phyloP scores from a whole-genome alignment of 371 early-diverging fungal genomes.

The Encephalitozoon cuniculi region DNA sequence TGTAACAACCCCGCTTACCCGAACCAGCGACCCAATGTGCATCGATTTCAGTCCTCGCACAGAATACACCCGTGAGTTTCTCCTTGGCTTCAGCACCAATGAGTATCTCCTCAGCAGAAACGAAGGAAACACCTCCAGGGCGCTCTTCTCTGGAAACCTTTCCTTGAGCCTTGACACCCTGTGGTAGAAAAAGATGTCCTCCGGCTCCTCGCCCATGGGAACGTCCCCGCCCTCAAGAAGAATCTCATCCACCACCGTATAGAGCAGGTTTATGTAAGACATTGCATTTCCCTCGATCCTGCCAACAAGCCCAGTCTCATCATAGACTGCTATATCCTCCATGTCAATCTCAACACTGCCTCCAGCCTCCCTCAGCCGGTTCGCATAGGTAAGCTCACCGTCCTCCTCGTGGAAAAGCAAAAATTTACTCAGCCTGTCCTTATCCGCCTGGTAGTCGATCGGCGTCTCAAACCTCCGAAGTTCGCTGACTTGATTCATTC shows the following conservation, averaged over 20 bases:
- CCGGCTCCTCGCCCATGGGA: constrained; percentile 30
- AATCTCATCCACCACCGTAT: constrained; percentile 57
- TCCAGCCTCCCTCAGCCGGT: neutral
- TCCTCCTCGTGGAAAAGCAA: constrained; percentile 56
- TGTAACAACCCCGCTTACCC: constrained; percentile 84
- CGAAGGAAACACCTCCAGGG: constrained; percentile 50
- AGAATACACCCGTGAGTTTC: constrained; percentile 6
- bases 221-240: constrained; percentile 47
- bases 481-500: constrained; percentile 47
- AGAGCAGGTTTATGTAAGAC: constrained; percentile 55
- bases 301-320: constrained; percentile 48
- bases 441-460: constrained; percentile 45
- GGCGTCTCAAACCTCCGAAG: constrained; percentile 37
- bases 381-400: constrained; percentile 54
- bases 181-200: constrained; percentile 59
- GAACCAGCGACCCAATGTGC: constrained; percentile 75
- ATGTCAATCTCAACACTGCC: constrained; percentile 45
- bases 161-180: constrained; percentile 57
- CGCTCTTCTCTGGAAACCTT: constrained; percentile 49
- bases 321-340: constrained; percentile 53
- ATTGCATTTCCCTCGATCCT: constrained; percentile 52
- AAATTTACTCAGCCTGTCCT: constrained; percentile 53
- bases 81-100: constrained; percentile 27
- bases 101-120: constrained; percentile 55
- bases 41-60: constrained; percentile 75